phyloP scores from a whole-genome alignment of 2,329 filamentous ascomycete genomes.

The Tetracladium maxilliforme region DNA sequence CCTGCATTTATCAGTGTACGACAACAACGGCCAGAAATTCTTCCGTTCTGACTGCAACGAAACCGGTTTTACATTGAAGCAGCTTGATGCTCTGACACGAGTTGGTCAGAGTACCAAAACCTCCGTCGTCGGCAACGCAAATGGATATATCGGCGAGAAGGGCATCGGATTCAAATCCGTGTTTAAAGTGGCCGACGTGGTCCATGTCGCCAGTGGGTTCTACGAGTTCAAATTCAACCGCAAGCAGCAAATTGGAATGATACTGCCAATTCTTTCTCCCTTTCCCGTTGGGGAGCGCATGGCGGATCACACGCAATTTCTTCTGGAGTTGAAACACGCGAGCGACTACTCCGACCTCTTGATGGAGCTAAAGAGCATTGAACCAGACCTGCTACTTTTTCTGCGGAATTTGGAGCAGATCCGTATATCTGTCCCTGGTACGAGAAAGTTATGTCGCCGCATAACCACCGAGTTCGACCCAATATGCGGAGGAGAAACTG shows the following conservation, averaged over 20 bases:
- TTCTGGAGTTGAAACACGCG: no score
- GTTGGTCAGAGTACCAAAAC: slow-evolving; percentile 1
- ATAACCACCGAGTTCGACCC: no score
- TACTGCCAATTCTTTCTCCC: slow-evolving; percentile 5
- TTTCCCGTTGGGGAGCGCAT: no score
- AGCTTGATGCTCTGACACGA: slow-evolving; percentile 1
- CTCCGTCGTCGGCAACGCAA: no score
- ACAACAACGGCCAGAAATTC: slow-evolving; percentile 8
- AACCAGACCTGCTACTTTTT: no score
- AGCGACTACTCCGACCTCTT: no score
- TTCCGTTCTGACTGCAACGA: slow-evolving; percentile 29
- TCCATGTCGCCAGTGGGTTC: slow-evolving; percentile 5
- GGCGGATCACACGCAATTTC: no score
- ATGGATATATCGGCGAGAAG: slow-evolving; percentile 16
- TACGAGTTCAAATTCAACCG: slow-evolving; percentile 10
- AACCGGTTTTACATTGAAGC: slow-evolving; percentile 15
- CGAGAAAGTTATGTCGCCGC: no score
- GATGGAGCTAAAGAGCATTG: no score
- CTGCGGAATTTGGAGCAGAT: no score
- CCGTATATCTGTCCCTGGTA: no score
- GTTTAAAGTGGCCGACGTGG: slow-evolving; percentile 15
- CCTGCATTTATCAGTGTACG: slow-evolving; percentile 20
- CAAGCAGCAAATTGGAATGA: slow-evolving; percentile 5
- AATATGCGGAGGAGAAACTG: no score
- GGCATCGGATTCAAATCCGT: slow-evolving; percentile 21